Base-by-base conservation (phyloP, 2,329 filamentous ascomycete genomes). In the Diaporthe destruens region DNA sequence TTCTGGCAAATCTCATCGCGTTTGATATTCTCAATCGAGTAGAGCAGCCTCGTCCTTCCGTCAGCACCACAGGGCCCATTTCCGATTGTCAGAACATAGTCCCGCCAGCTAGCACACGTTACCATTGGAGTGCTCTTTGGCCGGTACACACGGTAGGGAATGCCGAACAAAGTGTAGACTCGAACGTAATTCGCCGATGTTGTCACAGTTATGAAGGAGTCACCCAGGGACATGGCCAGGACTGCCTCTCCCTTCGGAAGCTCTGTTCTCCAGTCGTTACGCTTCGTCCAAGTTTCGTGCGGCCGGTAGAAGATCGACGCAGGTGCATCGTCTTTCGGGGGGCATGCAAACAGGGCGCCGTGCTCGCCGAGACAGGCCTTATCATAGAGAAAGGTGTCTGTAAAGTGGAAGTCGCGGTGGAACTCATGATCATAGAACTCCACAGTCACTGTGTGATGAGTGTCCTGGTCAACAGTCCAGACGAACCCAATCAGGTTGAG, bases 401-500 rank as follows among this genome's bases (percentile, higher is more conserved):
- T 98, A 81, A 99, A 98, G 84, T 98, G 96, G 78, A 98, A 98
- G 81, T 98, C 95, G 61, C 96, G 90, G 80, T 98, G 93, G 73
- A 93, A 91, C 77, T 97, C 95, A 72, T 95, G 93, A 81, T 99
- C 97, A 80, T 98, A 98, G 81, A 99, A 99, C 78, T 98, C 96
- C 2, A 98, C 95, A 0, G 95, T 98, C 14, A 99, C 92, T 1
- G 96, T 99, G 80, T 98, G 91, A 77, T 96, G 93, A 0, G 93
- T 93, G 79, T 98, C 95, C 82, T 99, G 96, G 77, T 98, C 94
- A 23, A 99, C 94, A 0, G 96, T 98, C 94, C 96, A 99, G 11
- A 98, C 94, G 79, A 97, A 96, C 0, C 97, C 96, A 69, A 95
- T 94, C 73, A 99, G 85, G 80, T 98, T 98, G 53, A 98, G 88